phyloP scores from a whole-genome alignment of 1,284 basidiomycete species.

The Polyporus tsugae region DNA sequence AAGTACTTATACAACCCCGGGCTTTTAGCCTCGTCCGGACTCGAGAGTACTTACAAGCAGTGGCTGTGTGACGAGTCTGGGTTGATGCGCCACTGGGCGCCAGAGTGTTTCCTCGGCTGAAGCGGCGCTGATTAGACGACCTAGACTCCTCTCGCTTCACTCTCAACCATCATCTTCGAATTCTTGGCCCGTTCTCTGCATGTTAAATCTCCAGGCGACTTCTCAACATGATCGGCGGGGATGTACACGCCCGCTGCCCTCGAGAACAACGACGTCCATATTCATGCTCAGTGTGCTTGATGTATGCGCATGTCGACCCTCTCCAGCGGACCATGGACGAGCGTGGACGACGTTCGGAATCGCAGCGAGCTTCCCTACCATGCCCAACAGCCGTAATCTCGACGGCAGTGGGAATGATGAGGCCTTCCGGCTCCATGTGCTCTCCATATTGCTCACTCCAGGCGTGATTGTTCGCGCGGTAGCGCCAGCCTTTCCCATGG shows the following conservation, averaged over 20 bases:
- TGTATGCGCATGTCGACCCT: neutral
- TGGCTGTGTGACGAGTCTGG: neutral
- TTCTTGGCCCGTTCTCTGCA: neutral
- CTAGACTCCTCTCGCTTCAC: neutral
- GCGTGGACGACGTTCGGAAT: neutral
- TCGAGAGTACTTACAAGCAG: neutral
- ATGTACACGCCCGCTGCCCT: neutral
- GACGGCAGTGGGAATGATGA: conserved; percentile 3
- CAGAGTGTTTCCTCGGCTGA: neutral
- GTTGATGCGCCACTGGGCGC: neutral
- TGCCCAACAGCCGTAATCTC: neutral
- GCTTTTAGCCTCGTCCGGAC: neutral
- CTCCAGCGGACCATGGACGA: neutral
- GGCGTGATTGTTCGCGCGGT: neutral
- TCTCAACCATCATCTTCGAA: neutral
- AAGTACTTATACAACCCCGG: neutral
- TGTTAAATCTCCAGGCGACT: neutral
- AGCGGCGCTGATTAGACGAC: neutral
- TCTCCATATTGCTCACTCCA: neutral
- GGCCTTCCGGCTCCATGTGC: neutral
- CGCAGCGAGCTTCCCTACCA: neutral
- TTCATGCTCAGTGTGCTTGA: too few relatives aligned
- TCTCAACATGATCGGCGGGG: neutral
- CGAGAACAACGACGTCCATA: neutral
- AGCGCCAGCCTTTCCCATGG: neutral